Base-by-base conservation (phyloP, 202 grass and related monocot genomes). In the Panicum hallii region DNA sequence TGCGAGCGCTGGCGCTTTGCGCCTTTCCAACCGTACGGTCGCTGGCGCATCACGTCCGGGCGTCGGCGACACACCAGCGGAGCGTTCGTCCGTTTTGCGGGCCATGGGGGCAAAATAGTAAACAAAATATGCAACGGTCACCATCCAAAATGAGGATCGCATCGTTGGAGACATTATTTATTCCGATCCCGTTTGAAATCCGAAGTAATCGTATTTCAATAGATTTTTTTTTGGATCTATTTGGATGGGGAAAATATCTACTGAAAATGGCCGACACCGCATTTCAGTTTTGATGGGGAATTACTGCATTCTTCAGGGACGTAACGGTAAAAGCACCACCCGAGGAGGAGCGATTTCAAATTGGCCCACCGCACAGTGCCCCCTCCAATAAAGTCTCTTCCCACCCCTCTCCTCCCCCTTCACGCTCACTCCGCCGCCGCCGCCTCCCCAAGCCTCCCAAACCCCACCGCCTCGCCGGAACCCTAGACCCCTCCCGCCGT, bases 361-460 rank as follows among this genome's bases (percentile, higher is more conserved):
- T 23, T 6, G 40, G 10, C 46, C 79, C 82, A 67, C 68, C 82
- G 36, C 36, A 38, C 36, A 38, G 36, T 4, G 3, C 36, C 36
- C 4, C 36, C 55, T 70, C 66, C 86, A 56, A 94, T 94, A 94
- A 83, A 88, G 81, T 14, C 61, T 11, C 30, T 43, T 26, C 26
- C 70, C 48, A 1, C 14, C 26, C 67, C 34, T 7, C 56, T 7
- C 57, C 10, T 13, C 9, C 4, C 19, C 11, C 1, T 2, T 2
- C 57, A 52, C 67, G 41, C 32, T 2, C 71, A 7, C n/a, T 54
- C 53, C 34, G 5, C 56, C 47, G 50, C 47, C 69, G 36, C 8
- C 72, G 56, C 76, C 63, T 26, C 26, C 69, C 69, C 41, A 50
- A 67, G 9, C 6, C 55, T 22, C 20, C 8, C 62, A 14, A 46